These are phyloP conservation scores for Mallotus repandus DNA, from an alignment of 441 rosid genomes.

Conservation along the genomic window DNA sequence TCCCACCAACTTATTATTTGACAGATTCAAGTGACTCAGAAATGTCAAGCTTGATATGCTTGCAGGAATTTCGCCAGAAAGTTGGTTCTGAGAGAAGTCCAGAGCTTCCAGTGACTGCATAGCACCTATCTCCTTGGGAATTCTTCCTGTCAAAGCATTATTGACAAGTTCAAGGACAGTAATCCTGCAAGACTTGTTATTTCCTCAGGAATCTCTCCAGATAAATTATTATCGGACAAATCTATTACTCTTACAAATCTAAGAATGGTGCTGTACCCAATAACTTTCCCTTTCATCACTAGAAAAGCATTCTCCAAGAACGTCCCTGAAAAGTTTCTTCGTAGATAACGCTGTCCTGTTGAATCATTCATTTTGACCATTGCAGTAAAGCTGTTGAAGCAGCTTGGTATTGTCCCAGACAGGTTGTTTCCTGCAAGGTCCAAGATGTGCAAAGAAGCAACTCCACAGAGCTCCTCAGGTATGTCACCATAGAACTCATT, in stretches of 20 bases:
- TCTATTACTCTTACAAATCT: conserved; percentile 1
- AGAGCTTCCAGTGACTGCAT: background rate
- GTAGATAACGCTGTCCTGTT: too few species aligned
- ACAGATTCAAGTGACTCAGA: conserved; percentile 1
- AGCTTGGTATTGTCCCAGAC: background rate
- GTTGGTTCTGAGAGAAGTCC: conserved; percentile 2
- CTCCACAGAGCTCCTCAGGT: background rate
- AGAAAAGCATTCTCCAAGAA: background rate
- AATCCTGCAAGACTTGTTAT: background rate
- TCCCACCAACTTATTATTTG: background rate
- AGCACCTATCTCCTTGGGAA: background rate
- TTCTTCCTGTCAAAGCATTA: background rate
- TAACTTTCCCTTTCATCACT: background rate
- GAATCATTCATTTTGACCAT: background rate
- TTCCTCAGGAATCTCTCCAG: background rate
- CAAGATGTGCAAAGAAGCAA: background rate
- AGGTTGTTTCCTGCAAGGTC: background rate
- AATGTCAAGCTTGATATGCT: background rate
- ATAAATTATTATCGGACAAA: background rate
- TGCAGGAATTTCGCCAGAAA: background rate
- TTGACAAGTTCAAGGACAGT: conserved; percentile 1
- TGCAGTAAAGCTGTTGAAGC: background rate
- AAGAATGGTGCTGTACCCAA: background rate
- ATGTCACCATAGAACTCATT: background rate
- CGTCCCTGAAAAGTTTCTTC: too few species aligned